Percentiles rank a stretch among this genome's conserved stretches.
Conservation (phyloP, 306 rosid species). For the Coriaria nepalensis region DNA sequence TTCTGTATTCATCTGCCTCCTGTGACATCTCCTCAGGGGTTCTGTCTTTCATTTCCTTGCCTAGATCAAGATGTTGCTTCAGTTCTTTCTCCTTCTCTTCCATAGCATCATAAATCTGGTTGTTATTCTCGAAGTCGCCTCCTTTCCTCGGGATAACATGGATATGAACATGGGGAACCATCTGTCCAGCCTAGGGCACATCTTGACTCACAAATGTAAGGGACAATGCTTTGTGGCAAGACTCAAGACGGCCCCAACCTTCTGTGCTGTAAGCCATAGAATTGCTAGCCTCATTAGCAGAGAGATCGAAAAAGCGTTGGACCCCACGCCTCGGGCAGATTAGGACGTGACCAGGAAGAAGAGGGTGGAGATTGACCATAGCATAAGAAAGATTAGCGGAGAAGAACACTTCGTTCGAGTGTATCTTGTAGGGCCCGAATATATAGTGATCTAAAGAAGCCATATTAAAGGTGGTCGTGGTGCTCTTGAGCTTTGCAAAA, state of each 20-base stretch:
- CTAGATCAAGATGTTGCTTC: constrained; percentile 68
- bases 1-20: constrained; percentile 78
- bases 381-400: constrained; percentile 59
- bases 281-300: constrained; percentile 73
- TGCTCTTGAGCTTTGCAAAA: too few species aligned
- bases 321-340: constrained; percentile 93
- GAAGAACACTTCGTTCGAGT: constrained; percentile 63
- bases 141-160: constrained; percentile 65
- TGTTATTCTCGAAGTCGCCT: constrained; percentile 74
- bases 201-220: constrained; percentile 75
- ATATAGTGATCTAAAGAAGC: constrained; percentile 12
- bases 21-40: constrained; percentile 53
- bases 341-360: constrained; percentile 96
- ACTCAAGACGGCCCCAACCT: constrained; percentile 68
- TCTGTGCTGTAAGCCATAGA: constrained; percentile 82
- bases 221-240: constrained; percentile 67
- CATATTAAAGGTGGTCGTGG: too few species aligned
- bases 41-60: constrained; percentile 73
- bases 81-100: constrained; percentile 71
- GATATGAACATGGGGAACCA: constrained; percentile 88
- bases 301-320: constrained; percentile 72
- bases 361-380: constrained; percentile 81
- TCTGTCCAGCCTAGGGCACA: constrained; percentile 90
- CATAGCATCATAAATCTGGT: constrained; percentile 83
- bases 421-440: constrained; percentile 66